A percentile compares a stretch with the other conserved stretches of the same genome.
Evolutionary conservation across 805 yeast genomes (phyloP).

Genomic region (Yamadazyma insecticola): DNA sequence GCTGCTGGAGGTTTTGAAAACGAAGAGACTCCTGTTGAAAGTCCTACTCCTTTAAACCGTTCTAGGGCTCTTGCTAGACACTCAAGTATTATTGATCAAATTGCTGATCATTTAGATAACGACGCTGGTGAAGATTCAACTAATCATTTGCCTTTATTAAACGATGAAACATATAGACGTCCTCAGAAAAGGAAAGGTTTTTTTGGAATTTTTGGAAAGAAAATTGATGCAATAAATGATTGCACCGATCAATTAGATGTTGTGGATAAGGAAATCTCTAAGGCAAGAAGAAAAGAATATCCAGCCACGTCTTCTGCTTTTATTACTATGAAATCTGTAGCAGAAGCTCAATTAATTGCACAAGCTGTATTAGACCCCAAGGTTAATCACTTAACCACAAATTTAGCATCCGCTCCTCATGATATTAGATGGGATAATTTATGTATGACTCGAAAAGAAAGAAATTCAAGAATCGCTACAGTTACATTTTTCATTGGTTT

Average conservation of each 20-base stretch:
- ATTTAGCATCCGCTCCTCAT: conserved; percentile 92
- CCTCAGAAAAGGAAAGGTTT: conserved; percentile 62
- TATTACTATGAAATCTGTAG: conserved; percentile 91
- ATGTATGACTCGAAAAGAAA: conserved; percentile 70
- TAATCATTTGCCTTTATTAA: conserved; percentile 18
- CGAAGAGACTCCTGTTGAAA: neutral
- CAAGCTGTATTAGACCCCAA: conserved; percentile 92
- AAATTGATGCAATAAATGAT: conserved; percentile 78
- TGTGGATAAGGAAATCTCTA: conserved; percentile 64
- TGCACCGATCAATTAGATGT: conserved; percentile 63
- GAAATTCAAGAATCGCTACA: conserved; percentile 58
- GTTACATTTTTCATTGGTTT: conserved; percentile 67
- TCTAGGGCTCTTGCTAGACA: conserved; percentile 3
- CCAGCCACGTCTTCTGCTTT: conserved; percentile 89
- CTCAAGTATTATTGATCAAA: conserved; percentile 20
- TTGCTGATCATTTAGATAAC: conserved; percentile 4
- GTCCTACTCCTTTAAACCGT: neutral
- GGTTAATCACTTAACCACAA: conserved; percentile 75
- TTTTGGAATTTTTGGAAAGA: conserved; percentile 59
- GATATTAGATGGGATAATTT: conserved; percentile 92
- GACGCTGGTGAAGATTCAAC: conserved; percentile 4
- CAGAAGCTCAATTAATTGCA: conserved; percentile 94
- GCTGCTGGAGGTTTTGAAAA: neutral
- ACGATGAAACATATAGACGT: conserved; percentile 33
- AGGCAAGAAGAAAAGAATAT: conserved; percentile 64